Evolutionary conservation across 306 rosid genomes (phyloP), one percentile per base, ranked within the genome.

Genomic region (Corylus avellana): DNA sequence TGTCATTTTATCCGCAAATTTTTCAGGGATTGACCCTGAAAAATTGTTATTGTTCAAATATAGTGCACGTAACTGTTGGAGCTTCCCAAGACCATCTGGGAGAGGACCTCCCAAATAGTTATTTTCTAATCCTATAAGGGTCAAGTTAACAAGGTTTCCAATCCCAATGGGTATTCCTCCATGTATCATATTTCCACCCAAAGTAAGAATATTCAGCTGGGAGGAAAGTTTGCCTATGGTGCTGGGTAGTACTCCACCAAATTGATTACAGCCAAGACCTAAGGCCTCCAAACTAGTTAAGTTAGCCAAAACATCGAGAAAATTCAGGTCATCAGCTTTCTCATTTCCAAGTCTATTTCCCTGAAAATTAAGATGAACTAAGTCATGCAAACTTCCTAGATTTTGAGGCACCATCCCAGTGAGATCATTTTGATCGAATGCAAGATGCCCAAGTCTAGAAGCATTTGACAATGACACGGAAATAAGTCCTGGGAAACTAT

Each of bases 161-260:
- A 84, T 74, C 54, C 72, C 81, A 7, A 2, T 25, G 39, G 85
- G 86, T 37, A 87, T 67, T 77, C 70, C 39, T 49, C 86, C 88
- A 51, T 29, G 32, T 17, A 87, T 46, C 56, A 49, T 5, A 72
- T 84, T 87, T 0, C 0, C 0, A 3, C 76, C 86, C 4, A 87
- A 27, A 5, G 63, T 25, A 48, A 84, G 58, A 27, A 0, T 4
- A 1, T 1, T 55, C 2, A 84, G 47, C 10, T 82, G 79, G 49
- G 51, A 74, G 4, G 85, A 84, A 20, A 84, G 73, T 58, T 87
- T 82, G 75, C 63, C 63, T 22, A 87, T 58, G n/a, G 85, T 70
- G 46, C 25, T 44, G 27, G 86, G 90, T 18, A 87, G 48, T 14
- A 35, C 53, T 25, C 90, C 90, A 39, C 81, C 83, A 55, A 84